Evolutionary conservation across 2,329 filamentous ascomycete species (phyloP).

Genomic region (Xylariales sp.): DNA sequence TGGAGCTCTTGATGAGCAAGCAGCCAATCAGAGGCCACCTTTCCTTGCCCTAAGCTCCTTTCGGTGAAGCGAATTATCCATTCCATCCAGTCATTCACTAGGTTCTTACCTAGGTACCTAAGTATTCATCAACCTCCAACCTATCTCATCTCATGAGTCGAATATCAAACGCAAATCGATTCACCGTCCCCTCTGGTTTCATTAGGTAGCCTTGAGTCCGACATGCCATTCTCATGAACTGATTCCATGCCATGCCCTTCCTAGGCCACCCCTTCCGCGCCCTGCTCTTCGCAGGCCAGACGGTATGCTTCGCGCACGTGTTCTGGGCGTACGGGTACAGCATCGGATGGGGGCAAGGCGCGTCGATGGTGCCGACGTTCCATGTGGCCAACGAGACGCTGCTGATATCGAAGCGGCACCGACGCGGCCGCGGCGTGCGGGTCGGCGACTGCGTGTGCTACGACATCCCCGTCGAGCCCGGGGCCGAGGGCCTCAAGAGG

Average conservation of each 20-base stretch:
- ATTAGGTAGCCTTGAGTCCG: no score
- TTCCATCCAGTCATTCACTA: no score
- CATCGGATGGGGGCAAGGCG: slow-evolving; percentile 58
- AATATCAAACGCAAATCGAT: no score
- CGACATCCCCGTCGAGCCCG: slow-evolving; percentile 64
- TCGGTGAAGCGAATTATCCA: slow-evolving; percentile 2
- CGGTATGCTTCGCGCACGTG: slow-evolving; percentile 45
- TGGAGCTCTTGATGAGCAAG: slow-evolving; percentile 8
- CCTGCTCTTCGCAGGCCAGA: slow-evolving; percentile 40
- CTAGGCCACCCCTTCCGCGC: slow-evolving; percentile 34
- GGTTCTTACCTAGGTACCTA: no score
- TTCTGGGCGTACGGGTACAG: slow-evolving; percentile 57
- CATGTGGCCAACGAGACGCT: slow-evolving; percentile 62
- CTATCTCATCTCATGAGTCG: no score
- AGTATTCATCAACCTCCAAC: no score
- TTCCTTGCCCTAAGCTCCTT: not conserved
- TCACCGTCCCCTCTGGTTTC: no score
- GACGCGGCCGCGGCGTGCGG: slow-evolving; percentile 57
- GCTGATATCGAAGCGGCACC: slow-evolving; percentile 62
- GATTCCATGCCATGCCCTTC: slow-evolving; percentile 6
- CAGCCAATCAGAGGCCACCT: slow-evolving; percentile 10
- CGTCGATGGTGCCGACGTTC: slow-evolving; percentile 89
- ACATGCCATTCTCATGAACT: no score
- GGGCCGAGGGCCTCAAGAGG: slow-evolving; percentile 67
- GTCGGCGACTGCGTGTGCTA: slow-evolving; percentile 87